phyloP scores from a whole-genome alignment of 148 eudicot species.

The Rhododendron vialii region DNA sequence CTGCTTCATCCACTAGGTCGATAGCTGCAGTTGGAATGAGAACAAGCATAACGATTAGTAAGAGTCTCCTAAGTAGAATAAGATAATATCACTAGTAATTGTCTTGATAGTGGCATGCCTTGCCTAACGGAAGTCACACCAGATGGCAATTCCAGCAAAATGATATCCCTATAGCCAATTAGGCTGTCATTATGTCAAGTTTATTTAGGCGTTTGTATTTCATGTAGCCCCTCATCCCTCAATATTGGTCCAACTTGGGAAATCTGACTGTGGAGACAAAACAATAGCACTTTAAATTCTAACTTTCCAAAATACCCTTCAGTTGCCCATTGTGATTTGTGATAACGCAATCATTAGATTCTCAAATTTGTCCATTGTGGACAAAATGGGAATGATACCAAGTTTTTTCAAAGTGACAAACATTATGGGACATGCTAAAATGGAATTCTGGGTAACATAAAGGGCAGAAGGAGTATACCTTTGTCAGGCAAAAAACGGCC shows the following conservation, averaged over 20 bases:
- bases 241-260: not conserved
- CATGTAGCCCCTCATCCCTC: conserved; percentile 34
- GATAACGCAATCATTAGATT: too few species aligned
- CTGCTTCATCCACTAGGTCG: conserved; percentile 72
- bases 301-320: not conserved
- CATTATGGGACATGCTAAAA: not conserved
- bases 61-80: not conserved
- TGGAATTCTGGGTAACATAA: not conserved
- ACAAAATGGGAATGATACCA: not conserved
- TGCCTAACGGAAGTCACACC: not conserved
- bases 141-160: not conserved
- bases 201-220: not conserved
- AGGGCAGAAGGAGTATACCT: conserved; percentile 35
- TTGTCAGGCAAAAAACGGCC: conserved; percentile 94
- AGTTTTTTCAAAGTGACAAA: not conserved
- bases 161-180: not conserved
- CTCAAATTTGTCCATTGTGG: not conserved
- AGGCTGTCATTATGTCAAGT: not conserved
- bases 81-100: not conserved
- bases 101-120: not conserved
- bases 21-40: conserved; percentile 57
- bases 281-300: not conserved
- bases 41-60: not conserved
- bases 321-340: not conserved
- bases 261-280: not conserved